phyloP scores from a whole-genome alignment of 2,329 filamentous ascomycete genomes.

The Penicillium italicum region DNA sequence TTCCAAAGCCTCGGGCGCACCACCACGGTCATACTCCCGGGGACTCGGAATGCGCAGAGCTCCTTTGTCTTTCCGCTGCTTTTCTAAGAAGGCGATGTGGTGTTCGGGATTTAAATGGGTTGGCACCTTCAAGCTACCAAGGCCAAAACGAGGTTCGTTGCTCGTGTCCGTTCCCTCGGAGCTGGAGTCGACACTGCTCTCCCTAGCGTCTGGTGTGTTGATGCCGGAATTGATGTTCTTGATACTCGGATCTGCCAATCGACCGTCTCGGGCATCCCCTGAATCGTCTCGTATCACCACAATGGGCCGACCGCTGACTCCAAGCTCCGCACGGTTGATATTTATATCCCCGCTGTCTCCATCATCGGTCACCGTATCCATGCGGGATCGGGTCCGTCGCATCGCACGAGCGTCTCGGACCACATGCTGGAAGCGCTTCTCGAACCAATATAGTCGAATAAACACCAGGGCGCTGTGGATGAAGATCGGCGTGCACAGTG shows the following conservation, averaged over 20 bases:
- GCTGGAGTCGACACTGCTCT: conserved; percentile 18
- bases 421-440: conserved; percentile 86
- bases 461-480: conserved; percentile 86
- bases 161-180: conserved; percentile 15
- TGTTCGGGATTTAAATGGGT: conserved; percentile 61
- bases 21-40: conserved; percentile 79
- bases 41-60: conserved; percentile 87
- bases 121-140: conserved; percentile 53
- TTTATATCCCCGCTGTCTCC: conserved; percentile 39
- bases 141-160: conserved; percentile 45
- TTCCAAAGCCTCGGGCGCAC: conserved; percentile 61
- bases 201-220: conserved; percentile 21
- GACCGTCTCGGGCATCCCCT: conserved; percentile 27
- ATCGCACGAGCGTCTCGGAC: conserved; percentile 67
- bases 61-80: conserved; percentile 71
- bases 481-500: conserved; percentile 77
- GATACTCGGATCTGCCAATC: conserved; percentile 16
- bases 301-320: conserved; percentile 38
- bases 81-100: conserved; percentile 83
- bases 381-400: conserved; percentile 63
- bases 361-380: conserved; percentile 47
- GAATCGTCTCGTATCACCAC: conserved; percentile 36
- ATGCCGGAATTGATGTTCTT: conserved; percentile 27
- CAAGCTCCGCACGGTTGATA: conserved; percentile 34
- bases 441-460: conserved; percentile 94